These are phyloP conservation scores for Avena eriantha DNA, from an alignment of 176 grass and related monocot genomes.

Conservation along the genomic window DNA sequence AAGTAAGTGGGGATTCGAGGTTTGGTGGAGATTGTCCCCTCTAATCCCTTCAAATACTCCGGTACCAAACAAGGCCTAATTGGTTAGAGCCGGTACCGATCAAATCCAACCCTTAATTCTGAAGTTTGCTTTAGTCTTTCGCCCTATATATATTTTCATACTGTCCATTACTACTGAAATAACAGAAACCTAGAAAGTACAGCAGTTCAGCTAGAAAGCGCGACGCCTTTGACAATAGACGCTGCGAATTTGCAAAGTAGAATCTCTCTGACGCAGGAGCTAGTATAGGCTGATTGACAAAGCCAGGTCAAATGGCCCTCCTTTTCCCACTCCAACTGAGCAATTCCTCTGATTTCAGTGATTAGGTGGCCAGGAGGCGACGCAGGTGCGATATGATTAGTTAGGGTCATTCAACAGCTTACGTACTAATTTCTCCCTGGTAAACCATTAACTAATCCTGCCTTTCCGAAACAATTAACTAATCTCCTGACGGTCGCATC, in stretches of 20 bases:
- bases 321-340: slow-evolving; percentile 44
- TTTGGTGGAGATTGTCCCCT: too few relatives aligned
- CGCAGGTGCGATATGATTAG: slow-evolving; percentile 41
- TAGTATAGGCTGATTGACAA: too few relatives aligned
- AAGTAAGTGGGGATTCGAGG: too few relatives aligned
- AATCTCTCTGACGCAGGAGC: not conserved
- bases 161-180: not conserved
- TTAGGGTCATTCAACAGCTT: slow-evolving; percentile 43
- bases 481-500: slow-evolving; percentile 12
- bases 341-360: slow-evolving; percentile 41
- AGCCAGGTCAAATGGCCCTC: slow-evolving; percentile 29
- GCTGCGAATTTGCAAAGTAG: not conserved
- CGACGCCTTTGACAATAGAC: not conserved
- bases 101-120: too few relatives aligned
- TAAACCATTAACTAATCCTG: slow-evolving; percentile 32
- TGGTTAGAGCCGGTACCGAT: too few relatives aligned
- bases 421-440: not conserved
- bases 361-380: slow-evolving; percentile 56
- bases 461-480: slow-evolving; percentile 28
- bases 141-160: too few relatives aligned
- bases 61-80: too few relatives aligned
- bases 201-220: slow-evolving; percentile 30
- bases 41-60: too few relatives aligned
- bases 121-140: too few relatives aligned
- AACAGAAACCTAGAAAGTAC: slow-evolving; percentile 28